A percentile compares a stretch with the other conserved stretches of the same genome.
These are phyloP conservation scores for Xanthoceras sorbifolium DNA, from an alignment of 345 rosid species.

Conservation along the genomic window DNA sequence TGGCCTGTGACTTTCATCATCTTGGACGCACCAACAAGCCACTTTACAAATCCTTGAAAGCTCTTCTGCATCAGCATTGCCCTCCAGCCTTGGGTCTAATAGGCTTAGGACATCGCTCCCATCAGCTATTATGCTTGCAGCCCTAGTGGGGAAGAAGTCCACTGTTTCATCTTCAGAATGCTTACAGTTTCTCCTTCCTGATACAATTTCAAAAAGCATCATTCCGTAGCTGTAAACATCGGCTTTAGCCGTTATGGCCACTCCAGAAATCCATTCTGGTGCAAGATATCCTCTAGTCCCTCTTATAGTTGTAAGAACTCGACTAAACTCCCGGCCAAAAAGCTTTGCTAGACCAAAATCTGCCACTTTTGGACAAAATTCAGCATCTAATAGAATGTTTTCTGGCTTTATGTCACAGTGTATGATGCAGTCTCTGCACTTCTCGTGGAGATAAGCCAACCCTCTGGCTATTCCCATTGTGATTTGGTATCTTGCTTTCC, in stretches of 20 bases:
- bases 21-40: conserved; percentile 92
- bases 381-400: conserved; percentile 71
- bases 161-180: conserved; percentile 47
- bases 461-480: conserved; percentile 86
- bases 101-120: conserved; percentile 53
- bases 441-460: conserved; percentile 72
- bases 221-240: conserved; percentile 92
- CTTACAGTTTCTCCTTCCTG: conserved; percentile 76
- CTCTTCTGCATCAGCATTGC: conserved; percentile 58
- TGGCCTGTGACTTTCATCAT: conserved; percentile 71
- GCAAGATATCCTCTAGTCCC: conserved; percentile 94
- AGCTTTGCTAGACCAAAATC: conserved; percentile 91
- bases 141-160: conserved; percentile 64
- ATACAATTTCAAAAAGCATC: conserved; percentile 80
- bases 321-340: conserved; percentile 75
- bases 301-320: conserved; percentile 80
- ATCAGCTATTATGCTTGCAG: conserved; percentile 44
- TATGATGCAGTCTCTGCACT: conserved; percentile 84
- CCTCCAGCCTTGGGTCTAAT: conserved; percentile 53
- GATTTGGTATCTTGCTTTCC: conserved; percentile 65
- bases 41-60: conserved; percentile 56
- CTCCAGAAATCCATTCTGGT: conserved; percentile 90
- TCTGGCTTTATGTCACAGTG: conserved; percentile 92
- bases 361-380: conserved; percentile 74
- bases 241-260: conserved; percentile 75